These are phyloP conservation scores for Ceratobasidium sp. DNA, from an alignment of 1,284 basidiomycete genomes.

Conservation along the genomic window DNA sequence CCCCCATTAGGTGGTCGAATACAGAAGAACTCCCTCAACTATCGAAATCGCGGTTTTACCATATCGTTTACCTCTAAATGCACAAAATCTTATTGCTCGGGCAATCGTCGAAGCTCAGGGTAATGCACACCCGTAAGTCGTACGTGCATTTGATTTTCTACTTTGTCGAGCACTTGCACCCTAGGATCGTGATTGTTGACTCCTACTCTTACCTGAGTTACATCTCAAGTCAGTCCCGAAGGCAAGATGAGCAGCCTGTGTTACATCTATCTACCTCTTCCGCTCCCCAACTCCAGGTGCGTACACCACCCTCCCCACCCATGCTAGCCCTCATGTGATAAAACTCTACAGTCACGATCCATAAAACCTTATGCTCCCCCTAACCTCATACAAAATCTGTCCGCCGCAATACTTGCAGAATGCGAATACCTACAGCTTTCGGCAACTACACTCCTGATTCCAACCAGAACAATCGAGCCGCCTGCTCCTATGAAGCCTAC, in stretches of 20 bases:
- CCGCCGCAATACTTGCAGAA: slow-evolving; percentile 35
- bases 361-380: slow-evolving; percentile 25
- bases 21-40: neutral
- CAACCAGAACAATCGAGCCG: neutral
- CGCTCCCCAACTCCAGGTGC: neutral
- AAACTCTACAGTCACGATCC: neutral
- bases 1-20: slow-evolving; percentile 3
- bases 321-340: too few species aligned
- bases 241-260: slow-evolving; percentile 20
- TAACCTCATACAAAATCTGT: slow-evolving; percentile 33
- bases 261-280: slow-evolving; percentile 30
- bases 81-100: slow-evolving; percentile 13
- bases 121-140: neutral
- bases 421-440: slow-evolving; percentile 30
- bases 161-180: neutral
- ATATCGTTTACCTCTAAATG: slow-evolving; percentile 21
- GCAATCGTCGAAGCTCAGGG: slow-evolving; percentile 21
- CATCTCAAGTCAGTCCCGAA: slow-evolving; percentile 32
- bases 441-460: neutral
- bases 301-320: neutral
- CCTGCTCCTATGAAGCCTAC: slow-evolving; percentile 9
- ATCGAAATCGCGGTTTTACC: neutral
- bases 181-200: slow-evolving; percentile 31
- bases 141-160: neutral
- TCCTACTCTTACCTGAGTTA: slow-evolving; percentile 34